Evolutionary conservation across 208 protist genomes (phyloP), one percentile per base, ranked within the genome.

Genomic region (Wallacemonas sp.): DNA sequence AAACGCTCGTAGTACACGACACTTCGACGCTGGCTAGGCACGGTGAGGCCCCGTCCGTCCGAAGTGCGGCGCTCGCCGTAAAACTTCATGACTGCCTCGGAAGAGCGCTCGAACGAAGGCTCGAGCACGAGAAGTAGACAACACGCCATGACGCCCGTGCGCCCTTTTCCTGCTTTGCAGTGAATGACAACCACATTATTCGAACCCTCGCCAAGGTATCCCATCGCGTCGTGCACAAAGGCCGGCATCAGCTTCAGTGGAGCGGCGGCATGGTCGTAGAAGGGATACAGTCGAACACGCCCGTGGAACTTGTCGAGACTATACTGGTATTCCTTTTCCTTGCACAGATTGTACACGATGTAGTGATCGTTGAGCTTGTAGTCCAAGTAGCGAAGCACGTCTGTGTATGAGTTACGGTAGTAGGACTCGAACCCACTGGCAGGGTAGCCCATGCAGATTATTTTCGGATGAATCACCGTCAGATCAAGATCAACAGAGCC

Each of bases 381-480:
- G 49, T 93, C 80, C 34, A 96, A 72, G 67, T 91, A 93, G 27
- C 78, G 67, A 27, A 90, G n/a, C 1, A 73, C 86, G 24, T 90
- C 87, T 5, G 68, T 38, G 67, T 85, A 87, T 30, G 78, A 80
- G 71, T 99, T 99, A 30, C 98, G 80, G 71, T 98, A 99, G 1
- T 97, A 61, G 14, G 85, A 75, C 65, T 99, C 90, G 30, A 95
- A 36, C 8, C 87, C 89, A 32, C 92, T 73, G 1, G 92, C 80
- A 0, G 97, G 97, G 60, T 91, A 97, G 2, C 96, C 95, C 95
- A 98, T 98, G 29, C 93, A 97, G 29, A 98, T 94, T 16, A 98
- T 86, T 3, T 76, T 70, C 19, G 75, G 61, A 21, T 94, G 92
- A 6, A 98, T 90, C 44, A 94, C 96, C 2, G 80, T 89, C 29